phyloP scores from a whole-genome alignment of 2,329 filamentous ascomycete genomes.

The Ceratocystis lukuohia region DNA sequence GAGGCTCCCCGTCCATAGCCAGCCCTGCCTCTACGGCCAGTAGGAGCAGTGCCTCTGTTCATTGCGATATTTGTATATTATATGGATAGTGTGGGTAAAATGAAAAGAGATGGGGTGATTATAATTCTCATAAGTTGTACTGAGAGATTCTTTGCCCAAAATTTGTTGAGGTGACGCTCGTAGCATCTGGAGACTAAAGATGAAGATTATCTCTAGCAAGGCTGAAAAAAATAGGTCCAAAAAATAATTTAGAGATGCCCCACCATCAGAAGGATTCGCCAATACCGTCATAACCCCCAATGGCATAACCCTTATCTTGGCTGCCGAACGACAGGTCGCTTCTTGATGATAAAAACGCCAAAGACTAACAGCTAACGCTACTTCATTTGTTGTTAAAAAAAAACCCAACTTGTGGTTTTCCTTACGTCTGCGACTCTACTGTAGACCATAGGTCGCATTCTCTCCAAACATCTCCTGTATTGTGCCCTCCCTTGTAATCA shows the following conservation, averaged over 20 bases:
- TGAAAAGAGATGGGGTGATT: too few species aligned
- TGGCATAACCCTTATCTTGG: neutral
- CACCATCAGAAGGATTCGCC: slow-evolving; percentile 1
- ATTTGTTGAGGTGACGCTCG: neutral
- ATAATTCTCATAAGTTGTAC: neutral
- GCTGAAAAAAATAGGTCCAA: neutral
- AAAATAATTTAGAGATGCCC: slow-evolving; percentile 8
- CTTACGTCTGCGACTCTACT: slow-evolving; percentile 27
- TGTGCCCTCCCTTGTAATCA: slow-evolving; percentile 63
- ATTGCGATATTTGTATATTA: neutral
- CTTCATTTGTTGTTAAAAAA: neutral
- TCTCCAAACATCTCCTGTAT: slow-evolving; percentile 62
- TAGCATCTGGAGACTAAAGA: neutral
- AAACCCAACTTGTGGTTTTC: neutral
- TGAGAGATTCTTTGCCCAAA: neutral
- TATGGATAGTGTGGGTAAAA: neutral
- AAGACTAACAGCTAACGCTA: neutral
- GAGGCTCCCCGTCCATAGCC: slow-evolving; percentile 17
- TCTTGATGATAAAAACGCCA: neutral
- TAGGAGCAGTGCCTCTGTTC: slow-evolving; percentile 12
- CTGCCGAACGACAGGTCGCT: neutral
- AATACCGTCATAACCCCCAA: neutral
- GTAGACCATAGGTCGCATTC: slow-evolving; percentile 63
- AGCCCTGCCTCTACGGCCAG: slow-evolving; percentile 12
- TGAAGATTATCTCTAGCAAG: neutral